Base-by-base conservation (phyloP, 441 rosid genomes). In the Populus tomentosa region DNA sequence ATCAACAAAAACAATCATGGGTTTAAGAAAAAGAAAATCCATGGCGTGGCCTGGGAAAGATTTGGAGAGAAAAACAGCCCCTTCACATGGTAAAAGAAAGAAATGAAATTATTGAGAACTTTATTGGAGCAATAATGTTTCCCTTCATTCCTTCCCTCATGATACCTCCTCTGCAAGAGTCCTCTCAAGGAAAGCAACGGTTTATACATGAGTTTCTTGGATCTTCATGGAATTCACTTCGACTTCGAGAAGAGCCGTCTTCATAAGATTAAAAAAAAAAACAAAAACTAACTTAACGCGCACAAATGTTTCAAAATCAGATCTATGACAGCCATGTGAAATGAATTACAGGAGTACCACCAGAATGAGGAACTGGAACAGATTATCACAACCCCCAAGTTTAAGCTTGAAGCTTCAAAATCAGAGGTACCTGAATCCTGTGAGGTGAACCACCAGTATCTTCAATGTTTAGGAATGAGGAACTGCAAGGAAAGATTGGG, bases 391-490 rank as follows among this genome's bases (percentile, higher is more conserved):
- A 18, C 61, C 61, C 2, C 18, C 33, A 32, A 1, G 61, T 53
- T 18, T 53, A 53, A 53, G 8, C 61, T 18, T 18, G 9, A 14
- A 75, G 16, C 18, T 68, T 23, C 53, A 68, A 75, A 42, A 53
- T 35, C 50, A 62, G 69, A 40, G 23, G 11, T 67, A 75, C 66
- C 78, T 46, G 32, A 50, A 75, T 75, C 35, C 53, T 50, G 59
- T 4, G 18, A 67, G 16, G 18, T 24, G n/a, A 42, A 66, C 66
- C 46, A n/a, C 30, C 42, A 23, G 68, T 10, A 32, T 53, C 72
- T 68, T 30, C 53, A 24, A 24, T 56, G 63, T 59, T 16, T 9
- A 5, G 30, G 36, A 16, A 76, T 36, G 50, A 35, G 61, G 5
- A 53, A 26, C 72, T 68, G 67, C 59, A 75, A 67, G 65, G 3